Evolutionary conservation across 345 rosid genomes (phyloP).

Genomic region (Lumnitzera racemosa): DNA sequence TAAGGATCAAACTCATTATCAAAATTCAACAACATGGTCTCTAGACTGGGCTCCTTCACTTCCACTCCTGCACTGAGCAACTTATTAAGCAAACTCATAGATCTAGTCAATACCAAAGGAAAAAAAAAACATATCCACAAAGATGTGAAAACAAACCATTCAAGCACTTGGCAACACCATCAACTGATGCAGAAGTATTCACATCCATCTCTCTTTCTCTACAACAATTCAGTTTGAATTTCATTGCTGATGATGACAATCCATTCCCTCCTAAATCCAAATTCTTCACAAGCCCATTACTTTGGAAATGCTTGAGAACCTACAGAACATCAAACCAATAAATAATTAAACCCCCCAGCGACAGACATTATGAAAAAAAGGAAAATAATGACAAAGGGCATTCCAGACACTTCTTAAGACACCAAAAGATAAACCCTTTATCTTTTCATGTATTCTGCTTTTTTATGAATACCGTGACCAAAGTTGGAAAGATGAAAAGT

Average conservation of each 20-base stretch:
- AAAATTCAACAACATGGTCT: conserved; percentile 63
- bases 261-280: conserved; percentile 17
- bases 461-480: too few relatives aligned
- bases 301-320: conserved; percentile 8
- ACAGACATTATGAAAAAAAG: too few relatives aligned
- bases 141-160: conserved; percentile 24
- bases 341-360: too few relatives aligned
- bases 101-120: not conserved
- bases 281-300: conserved; percentile 22
- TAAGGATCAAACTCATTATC: conserved; percentile 76
- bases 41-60: conserved; percentile 48
- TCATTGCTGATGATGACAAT: conserved; percentile 15
- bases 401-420: too few relatives aligned
- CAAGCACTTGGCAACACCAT: conserved; percentile 17
- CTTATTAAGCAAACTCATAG: not conserved
- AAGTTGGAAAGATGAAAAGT: too few relatives aligned
- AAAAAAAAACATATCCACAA: not conserved
- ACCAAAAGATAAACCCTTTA: too few relatives aligned
- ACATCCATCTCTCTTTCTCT: conserved; percentile 36
- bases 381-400: too few relatives aligned
- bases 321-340: too few relatives aligned
- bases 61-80: conserved; percentile 14
- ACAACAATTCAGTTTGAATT: conserved; percentile 34
- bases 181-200: conserved; percentile 33
- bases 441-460: too few relatives aligned